Conservation (phyloP, 1,284 basidiomycete genomes). For the Apiotrichum montevideense region DNA sequence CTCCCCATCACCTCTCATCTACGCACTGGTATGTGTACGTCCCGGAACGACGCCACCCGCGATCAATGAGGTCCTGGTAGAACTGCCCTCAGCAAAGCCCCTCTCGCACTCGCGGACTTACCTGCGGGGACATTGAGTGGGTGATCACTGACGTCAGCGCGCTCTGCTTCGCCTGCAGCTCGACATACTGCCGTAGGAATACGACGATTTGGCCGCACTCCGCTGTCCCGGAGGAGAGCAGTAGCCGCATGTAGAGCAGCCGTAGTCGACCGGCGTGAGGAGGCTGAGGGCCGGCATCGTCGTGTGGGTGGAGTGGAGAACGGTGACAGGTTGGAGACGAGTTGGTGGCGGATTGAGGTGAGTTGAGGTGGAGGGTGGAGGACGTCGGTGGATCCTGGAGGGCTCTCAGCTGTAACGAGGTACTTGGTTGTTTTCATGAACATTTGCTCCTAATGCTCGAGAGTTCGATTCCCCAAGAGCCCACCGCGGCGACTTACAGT, state of each 20-base stretch:
- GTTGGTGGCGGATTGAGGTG: too few relatives aligned
- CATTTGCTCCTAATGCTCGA: too few relatives aligned
- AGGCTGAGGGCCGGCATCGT: conserved; percentile 16
- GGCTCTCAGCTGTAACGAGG: too few relatives aligned
- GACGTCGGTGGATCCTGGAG: too few relatives aligned
- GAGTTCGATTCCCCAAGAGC: too few relatives aligned
- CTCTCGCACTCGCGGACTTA: conserved; percentile 6
- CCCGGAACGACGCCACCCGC: conserved; percentile 84
- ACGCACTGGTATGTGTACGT: conserved; percentile 54
- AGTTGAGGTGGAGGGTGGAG: too few relatives aligned
- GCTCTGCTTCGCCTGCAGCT: not conserved
- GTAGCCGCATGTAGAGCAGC: conserved; percentile 49
- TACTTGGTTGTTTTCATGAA: too few relatives aligned
- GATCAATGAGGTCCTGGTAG: conserved; percentile 62
- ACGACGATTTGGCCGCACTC: conserved; percentile 28
- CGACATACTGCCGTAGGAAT: conserved; percentile 47
- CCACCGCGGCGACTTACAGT: too few relatives aligned
- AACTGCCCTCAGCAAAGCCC: conserved; percentile 25
- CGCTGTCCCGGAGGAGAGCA: conserved; percentile 44
- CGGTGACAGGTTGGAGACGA: not conserved
- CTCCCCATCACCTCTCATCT: not conserved
- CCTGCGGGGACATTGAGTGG: conserved; percentile 32
- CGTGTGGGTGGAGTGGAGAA: not conserved
- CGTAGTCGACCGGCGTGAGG: conserved; percentile 36
- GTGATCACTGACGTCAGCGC: conserved; percentile 13